A percentile compares a stretch with the other conserved stretches of the same genome.
These are phyloP conservation scores for Teratosphaeria zuluensis DNA, from an alignment of 2,329 filamentous ascomycete species.

Conservation along the genomic window DNA sequence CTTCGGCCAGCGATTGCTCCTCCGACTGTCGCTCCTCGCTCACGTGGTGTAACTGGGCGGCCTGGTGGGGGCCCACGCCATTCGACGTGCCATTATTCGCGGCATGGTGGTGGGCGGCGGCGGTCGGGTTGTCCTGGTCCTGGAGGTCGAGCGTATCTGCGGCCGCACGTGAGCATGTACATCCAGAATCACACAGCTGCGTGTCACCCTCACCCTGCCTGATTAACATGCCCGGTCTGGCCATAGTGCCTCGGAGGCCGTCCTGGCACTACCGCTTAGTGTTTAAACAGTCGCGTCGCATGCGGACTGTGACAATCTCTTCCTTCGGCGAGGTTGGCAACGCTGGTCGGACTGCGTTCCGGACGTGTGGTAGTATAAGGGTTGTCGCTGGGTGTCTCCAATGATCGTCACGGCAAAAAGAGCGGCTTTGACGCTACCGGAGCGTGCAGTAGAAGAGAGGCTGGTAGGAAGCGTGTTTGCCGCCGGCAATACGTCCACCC, in stretches of 20 bases:
- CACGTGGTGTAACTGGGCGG: constrained; percentile 71
- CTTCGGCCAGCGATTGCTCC: constrained; percentile 56
- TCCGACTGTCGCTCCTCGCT: constrained; percentile 62
- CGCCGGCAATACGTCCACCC: not conserved
- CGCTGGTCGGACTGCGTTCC: not conserved
- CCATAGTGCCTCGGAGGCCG: not conserved
- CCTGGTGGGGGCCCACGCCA: constrained; percentile 68
- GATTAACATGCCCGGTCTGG: not conserved
- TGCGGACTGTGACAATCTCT: not conserved
- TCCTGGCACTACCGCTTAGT: not conserved
- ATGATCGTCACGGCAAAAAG: not conserved
- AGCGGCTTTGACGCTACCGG: not conserved
- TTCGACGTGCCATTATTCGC: constrained; percentile 35
- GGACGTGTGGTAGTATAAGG: not conserved
- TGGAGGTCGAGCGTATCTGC: constrained; percentile 93
- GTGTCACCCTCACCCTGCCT: not conserved
- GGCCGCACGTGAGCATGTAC: not conserved
- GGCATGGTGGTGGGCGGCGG: constrained; percentile 65
- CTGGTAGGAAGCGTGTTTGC: not conserved
- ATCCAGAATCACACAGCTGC: not conserved
- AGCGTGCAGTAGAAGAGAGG: not conserved
- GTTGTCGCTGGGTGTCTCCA: not conserved
- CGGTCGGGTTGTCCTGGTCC: constrained; percentile 69
- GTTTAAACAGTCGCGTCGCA: not conserved
- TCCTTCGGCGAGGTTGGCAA: not conserved